Conservation (phyloP, 352 stramenopile species). For the Pythium sukuiense region DNA sequence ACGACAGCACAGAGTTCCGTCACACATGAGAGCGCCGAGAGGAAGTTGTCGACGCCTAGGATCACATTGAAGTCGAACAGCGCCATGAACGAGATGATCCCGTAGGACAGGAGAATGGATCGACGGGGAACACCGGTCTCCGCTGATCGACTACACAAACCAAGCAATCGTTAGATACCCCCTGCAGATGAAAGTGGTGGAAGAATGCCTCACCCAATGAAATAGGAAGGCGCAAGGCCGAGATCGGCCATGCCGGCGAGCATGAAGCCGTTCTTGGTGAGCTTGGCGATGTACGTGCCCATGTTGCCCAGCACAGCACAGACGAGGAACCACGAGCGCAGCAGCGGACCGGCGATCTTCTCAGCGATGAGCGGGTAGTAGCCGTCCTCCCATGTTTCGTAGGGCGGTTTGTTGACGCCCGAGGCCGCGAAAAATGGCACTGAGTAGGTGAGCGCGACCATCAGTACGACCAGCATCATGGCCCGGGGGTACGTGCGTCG, state of each 20-base stretch:
- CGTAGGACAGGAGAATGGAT: conserved; percentile 84
- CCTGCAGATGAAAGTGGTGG: not conserved
- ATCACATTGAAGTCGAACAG: conserved; percentile 89
- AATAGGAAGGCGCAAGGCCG: conserved; percentile 85
- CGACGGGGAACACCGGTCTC: conserved; percentile 56
- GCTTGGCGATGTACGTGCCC: conserved; percentile 94
- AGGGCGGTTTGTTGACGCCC: conserved; percentile 78
- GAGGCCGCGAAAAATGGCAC: conserved; percentile 90
- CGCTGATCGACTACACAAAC: conserved; percentile 39
- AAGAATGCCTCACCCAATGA: conserved; percentile 70
- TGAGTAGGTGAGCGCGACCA: conserved; percentile 88
- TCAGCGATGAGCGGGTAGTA: conserved; percentile 87
- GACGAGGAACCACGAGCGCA: conserved; percentile 90
- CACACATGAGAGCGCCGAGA: conserved; percentile 89
- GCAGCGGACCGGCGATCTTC: conserved; percentile 80
- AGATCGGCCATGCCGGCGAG: conserved; percentile 87
- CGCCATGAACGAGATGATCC: conserved; percentile 86
- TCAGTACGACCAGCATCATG: conserved; percentile 82
- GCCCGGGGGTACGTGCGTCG: conserved; percentile 79
- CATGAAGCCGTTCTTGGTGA: conserved; percentile 93
- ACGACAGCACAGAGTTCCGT: conserved; percentile 92
- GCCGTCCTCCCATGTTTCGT: conserved; percentile 90
- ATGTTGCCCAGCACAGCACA: conserved; percentile 91
- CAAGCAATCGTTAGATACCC: not conserved
- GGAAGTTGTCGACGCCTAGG: conserved; percentile 92